These are phyloP conservation scores for Globisporangium apiculatum DNA, from an alignment of 352 stramenopile species.

Conservation along the genomic window DNA sequence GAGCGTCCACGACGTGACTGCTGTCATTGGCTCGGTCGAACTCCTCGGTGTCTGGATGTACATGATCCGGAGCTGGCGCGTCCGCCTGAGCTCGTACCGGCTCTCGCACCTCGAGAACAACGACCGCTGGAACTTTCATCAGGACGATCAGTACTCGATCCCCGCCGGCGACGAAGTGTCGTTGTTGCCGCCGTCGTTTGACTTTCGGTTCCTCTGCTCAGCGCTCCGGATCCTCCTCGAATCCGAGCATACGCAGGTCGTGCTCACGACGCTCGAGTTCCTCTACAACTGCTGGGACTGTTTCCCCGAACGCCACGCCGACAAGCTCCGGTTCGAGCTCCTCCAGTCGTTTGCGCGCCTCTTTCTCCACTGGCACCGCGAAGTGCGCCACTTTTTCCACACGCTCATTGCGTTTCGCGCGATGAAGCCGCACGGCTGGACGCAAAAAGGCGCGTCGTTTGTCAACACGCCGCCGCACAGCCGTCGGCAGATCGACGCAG, in stretches of 20 bases:
- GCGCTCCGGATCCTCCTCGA: constrained; percentile 74
- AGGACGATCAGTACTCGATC: constrained; percentile 87
- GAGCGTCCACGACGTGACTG: constrained; percentile 82
- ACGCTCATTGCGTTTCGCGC: constrained; percentile 79
- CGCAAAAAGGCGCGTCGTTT: constrained; percentile 76
- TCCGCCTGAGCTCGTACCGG: constrained; percentile 79
- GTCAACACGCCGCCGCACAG: constrained; percentile 85
- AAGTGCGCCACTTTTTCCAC: constrained; percentile 85
- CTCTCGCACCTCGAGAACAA: constrained; percentile 87
- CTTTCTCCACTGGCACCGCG: constrained; percentile 84
- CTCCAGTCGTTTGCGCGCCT: constrained; percentile 70
- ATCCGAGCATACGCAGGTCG: constrained; percentile 83
- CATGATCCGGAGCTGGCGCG: constrained; percentile 88
- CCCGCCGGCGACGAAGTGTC: constrained; percentile 82
- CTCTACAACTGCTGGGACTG: constrained; percentile 89
- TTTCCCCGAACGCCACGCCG: constrained; percentile 81
- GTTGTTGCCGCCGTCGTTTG: constrained; percentile 77
- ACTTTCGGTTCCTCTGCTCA: constrained; percentile 81
- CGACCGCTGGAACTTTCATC: constrained; percentile 87
- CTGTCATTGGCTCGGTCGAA: constrained; percentile 81
- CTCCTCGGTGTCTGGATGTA: constrained; percentile 89
- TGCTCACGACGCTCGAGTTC: constrained; percentile 83
- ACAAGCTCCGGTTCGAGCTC: constrained; percentile 81
- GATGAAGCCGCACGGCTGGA: constrained; percentile 85
- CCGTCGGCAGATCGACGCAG: constrained; percentile 81